phyloP scores from a whole-genome alignment of 495 filamentous ascomycete genomes.

The Penicillium silybi region DNA sequence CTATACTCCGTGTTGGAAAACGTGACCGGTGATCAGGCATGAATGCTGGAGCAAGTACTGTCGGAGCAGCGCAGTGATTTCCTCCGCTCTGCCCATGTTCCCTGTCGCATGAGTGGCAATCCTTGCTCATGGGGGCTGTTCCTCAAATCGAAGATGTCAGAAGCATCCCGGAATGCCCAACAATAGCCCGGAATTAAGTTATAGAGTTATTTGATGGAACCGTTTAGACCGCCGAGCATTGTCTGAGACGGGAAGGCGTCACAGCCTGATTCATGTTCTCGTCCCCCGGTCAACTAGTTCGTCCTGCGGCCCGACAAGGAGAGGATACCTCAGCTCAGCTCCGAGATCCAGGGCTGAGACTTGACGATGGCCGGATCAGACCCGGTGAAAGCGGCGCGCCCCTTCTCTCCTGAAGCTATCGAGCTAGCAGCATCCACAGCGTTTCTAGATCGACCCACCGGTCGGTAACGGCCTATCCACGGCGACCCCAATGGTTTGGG shows the following conservation, averaged over 20 bases:
- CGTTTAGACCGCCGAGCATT: not conserved
- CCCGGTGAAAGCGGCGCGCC: not conserved
- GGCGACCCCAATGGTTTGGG: not conserved
- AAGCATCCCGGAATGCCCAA: not conserved
- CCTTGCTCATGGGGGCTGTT: not conserved
- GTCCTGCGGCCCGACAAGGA: not conserved
- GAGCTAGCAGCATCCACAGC: not conserved
- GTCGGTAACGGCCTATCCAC: not conserved
- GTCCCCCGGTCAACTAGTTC: not conserved
- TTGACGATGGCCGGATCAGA: not conserved
- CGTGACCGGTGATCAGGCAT: not conserved
- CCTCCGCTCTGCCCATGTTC: not conserved
- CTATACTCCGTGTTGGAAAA: not conserved
- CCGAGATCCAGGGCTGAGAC: not conserved
- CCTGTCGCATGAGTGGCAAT: constrained; percentile 3
- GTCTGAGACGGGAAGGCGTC: constrained; percentile 2
- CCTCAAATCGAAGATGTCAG: not conserved
- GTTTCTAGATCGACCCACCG: constrained; percentile 12
- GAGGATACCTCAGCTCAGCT: not conserved
- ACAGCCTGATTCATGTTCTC: not conserved
- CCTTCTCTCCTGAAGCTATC: not conserved
- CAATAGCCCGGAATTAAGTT: constrained; percentile 8
- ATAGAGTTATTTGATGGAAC: constrained; percentile 20
- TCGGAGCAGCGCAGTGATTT: not conserved
- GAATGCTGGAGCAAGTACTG: not conserved